Base-by-base conservation (phyloP, 192 early-diverging fungal species). In the Entomortierella beljakovae region DNA sequence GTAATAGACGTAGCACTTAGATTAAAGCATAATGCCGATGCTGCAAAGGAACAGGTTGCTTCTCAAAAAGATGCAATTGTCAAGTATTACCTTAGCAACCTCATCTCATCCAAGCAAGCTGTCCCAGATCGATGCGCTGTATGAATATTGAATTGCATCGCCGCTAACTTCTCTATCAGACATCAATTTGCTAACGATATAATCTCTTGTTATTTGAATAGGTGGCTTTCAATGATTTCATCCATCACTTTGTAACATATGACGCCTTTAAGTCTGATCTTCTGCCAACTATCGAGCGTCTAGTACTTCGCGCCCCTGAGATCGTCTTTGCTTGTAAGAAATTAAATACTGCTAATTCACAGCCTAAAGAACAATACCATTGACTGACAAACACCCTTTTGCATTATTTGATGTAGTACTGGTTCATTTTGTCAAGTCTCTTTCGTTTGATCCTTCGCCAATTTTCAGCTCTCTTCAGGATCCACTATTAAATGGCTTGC, bases 301-400 rank as follows among this genome's bases (percentile, higher is more conserved):
- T 95, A 77, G 85, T 95, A 60, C 81, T 97, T 52, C 89, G 96
- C 48, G 93, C 96, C 13, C 96, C 96, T 18, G 96, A 96, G 63
- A 85, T 91, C 53, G 89, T 91, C 34, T 84, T 95, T 48, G 82
- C 81, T 74, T 71, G 89, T 89, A 81, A 46, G 55, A 32, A 58
- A 28, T 8, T 53, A 46, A 11, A 46, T 46, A 20, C 43, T 3
- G 4, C 2, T 15, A n/a, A 40, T 73, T 49, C 31, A 34, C 62
- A 33, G 15, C 20, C 3, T 20, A 46, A 15, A 46, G 20, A 46
- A 20, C 15, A 46, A 20, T 11, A 46, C 43, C 43, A 62, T 60
- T 28, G 37, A 46, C 43, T 46, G 43, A 46, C 20, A 3, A 38
- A 20, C 6, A 46, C 20, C 4, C 20, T 3, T 10, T 46, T 46